Base-by-base conservation (phyloP, 2,329 filamentous ascomycete genomes). In the Colletotrichum sp. region DNA sequence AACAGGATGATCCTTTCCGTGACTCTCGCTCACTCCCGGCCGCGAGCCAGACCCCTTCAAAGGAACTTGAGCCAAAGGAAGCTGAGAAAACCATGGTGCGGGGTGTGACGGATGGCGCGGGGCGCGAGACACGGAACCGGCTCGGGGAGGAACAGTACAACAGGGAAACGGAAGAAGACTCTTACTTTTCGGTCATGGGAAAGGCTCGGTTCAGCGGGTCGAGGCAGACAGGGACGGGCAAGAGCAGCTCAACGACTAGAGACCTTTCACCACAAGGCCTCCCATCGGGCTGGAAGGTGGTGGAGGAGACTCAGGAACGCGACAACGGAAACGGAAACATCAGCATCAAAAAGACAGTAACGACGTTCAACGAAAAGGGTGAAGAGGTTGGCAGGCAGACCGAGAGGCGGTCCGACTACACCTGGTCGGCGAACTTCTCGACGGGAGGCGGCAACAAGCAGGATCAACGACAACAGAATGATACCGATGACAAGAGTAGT, bases 321-420 rank as follows among this genome's bases (percentile, higher is more conserved):
- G 64, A 75, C 26, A 75, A 78, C 32, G 75, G 24, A 24, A 77
- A 77, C 8, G 76, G 76, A 12, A 77, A 77, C 52, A 66, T 67
- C 24, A 63, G 61, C 24, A 56, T 75, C 48, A 75, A 73, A 38
- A 75, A 69, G 65, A 78, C 75, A 7, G 48, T 75, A 32, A 75
- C 70, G 34, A 77, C 75, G 3, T 78, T 67, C 36, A 71, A 78
- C 55, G 76, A 77, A 7, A 72, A 69, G 30, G 75, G 75, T 8
- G 71, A 71, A 59, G 76, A 77, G 74, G 76, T 77, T 14, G 66
- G 76, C 24, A 70, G 48, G 52, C 73, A 76, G 48, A 74, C 70
- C 5, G 73, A 74, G 58, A 75, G 64, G 24, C 68, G 69, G n/a
- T 77, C 73, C 28, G 69, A 73, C 30, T 75, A 73, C 32, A 36